A percentile compares a stretch with the other conserved stretches of the same genome.
phyloP scores from a whole-genome alignment of 139 green algal genomes.

The Trebouxia sp. region DNA sequence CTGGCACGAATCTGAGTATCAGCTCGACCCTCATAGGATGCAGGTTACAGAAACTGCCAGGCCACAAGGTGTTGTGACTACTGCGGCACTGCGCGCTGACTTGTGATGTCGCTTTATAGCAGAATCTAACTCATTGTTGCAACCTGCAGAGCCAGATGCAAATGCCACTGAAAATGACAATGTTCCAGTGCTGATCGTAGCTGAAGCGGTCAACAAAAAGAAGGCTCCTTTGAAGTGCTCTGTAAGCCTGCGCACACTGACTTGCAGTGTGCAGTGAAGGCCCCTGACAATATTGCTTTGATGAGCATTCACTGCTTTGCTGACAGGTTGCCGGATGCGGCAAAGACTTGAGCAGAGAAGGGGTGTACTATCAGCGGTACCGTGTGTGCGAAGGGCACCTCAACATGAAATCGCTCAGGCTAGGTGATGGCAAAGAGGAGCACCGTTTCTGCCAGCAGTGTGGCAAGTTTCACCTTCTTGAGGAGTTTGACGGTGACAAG shows the following conservation, averaged over 20 bases:
- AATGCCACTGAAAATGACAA: background rate
- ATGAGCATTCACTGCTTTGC: background rate
- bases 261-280: background rate
- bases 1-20: background rate
- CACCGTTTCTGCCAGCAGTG: slow-evolving; percentile 69
- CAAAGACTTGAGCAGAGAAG: slow-evolving; percentile 36
- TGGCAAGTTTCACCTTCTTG: slow-evolving; percentile 52
- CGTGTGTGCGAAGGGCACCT: slow-evolving; percentile 80
- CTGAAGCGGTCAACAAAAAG: background rate
- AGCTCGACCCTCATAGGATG: background rate
- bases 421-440: slow-evolving; percentile 68
- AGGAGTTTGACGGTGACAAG: slow-evolving; percentile 51
- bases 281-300: background rate
- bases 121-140: too few relatives aligned
- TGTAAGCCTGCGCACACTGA: background rate
- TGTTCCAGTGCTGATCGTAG: background rate
- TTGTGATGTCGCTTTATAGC: too few relatives aligned
- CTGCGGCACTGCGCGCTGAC: background rate
- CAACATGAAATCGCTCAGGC: slow-evolving; percentile 43
- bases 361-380: slow-evolving; percentile 75
- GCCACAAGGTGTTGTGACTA: background rate
- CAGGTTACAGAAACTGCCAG: background rate
- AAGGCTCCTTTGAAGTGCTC: background rate
- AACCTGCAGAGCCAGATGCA: background rate
- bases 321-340: slow-evolving; percentile 48